Base-by-base conservation (phyloP, 2,329 filamentous ascomycete genomes). In the Pleomassaria siparia region DNA sequence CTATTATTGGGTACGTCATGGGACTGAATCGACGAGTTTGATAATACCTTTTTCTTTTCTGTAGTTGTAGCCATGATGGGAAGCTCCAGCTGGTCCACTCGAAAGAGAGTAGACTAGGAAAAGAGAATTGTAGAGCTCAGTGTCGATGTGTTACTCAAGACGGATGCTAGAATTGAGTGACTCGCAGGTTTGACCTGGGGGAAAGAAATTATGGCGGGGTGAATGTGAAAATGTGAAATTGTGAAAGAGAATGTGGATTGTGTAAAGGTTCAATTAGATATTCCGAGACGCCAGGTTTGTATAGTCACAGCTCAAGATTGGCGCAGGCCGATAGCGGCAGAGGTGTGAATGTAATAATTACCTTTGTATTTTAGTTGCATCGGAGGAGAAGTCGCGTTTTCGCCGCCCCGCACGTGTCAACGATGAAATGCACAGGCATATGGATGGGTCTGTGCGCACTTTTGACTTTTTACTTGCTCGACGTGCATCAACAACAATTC, bases 41-140 rank as follows among this genome's bases (percentile, higher is more conserved):
- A 24, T 6, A 11, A 20, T 54, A 63, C 59, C 62, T 69, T 69
- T 49, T 70, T 71, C 59, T 70, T 72, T 43, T 72, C 67, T 25
- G 56, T 44, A 9, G 59, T 47, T 11, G 65, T 50, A 39, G 65
- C 58, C 64, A 68, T 67, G 25, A 16, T 53, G 44, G 18, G 24
- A 15, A 24, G 35, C 13, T 26, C 11, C 21, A 28, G 21, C 35
- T 15, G 20, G 6, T 12, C n/a, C 42, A 26, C 42, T 10, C 26
- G 13, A 12, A n/a, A 21, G 28, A 39, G 15, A 21, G 29, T 15
- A 11, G 15, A 8, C 9, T n/a, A 13, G 12, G 24, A 16, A n/a
- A 29, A 37, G 33, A 11, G 25, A 6, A 18, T 18, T 3, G 18
- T 4, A 28, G n/a, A 21, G 4, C 16, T 28, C 9, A 15, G 28